Base-by-base conservation (phyloP, 2,329 filamentous ascomycete species). In the Beauveria pseudobassiana region DNA sequence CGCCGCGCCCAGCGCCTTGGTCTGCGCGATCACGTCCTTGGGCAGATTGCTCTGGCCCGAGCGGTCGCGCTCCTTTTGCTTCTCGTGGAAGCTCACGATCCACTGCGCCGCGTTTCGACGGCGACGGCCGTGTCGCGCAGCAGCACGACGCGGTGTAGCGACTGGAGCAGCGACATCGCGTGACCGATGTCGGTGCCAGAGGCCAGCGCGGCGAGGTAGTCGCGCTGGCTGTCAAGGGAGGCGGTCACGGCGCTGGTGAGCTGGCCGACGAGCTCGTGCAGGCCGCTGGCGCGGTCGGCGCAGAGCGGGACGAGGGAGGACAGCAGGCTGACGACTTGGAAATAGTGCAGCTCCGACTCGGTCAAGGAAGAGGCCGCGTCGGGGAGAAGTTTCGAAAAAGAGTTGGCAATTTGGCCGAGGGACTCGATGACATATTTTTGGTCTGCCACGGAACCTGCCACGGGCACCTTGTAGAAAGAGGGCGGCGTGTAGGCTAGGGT, bases 381-480 rank as follows among this genome's bases (percentile, higher is more conserved):
- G 34, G 73, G 67, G 3, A 81, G 69, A 54, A 79, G 75, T 54
- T 72, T 73, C 8, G 71, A 68, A 4, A 82, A 69, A 0, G 78
- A 77, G 62, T 77, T 76, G 63, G 74, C 72, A 2, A 82, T 67
- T n/a, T 73, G 73, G 1, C 69, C 66, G 16, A 82, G 70, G 0
- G 72, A 75, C 61, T 81, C 77, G 0, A 75, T 62, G 0, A 80
- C 71, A 58, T 78, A 81, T 2, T 74, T 71, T 46, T 77, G 75
- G 46, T 85, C 81, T 1, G 73, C 66, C 9, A 72, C 69, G 0
- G 74, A 70, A 0, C 73, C 71, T 0, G 77, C 73, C 3, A 69
- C 65, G 0, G 75, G 65, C 30, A 77, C 79, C 65, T 84, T 85
- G 71, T 82, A 81, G 7, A 78, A 75, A 2, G 80, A 74, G 0